Evolutionary conservation across 148 eudicot genomes (phyloP).

Genomic region (Salicornia ramosissima): DNA sequence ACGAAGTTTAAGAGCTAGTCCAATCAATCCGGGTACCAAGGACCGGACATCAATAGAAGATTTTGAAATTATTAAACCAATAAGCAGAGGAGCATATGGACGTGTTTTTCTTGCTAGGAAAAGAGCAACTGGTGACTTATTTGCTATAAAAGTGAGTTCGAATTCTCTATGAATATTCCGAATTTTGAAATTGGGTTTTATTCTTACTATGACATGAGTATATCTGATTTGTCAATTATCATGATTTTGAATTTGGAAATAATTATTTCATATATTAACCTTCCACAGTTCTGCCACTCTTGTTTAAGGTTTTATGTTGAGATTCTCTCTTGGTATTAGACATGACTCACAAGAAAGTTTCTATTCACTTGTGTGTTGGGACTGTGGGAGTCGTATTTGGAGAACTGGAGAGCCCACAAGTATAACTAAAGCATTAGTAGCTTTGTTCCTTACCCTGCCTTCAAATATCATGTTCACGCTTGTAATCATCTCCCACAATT

Average conservation of each 20-base stretch:
- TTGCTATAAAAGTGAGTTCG: slow-evolving; percentile 84
- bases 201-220: slow-evolving; percentile 1
- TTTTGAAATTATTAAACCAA: slow-evolving; percentile 97
- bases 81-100: slow-evolving; percentile 99
- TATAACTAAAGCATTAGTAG: too few relatives aligned
- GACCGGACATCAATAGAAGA: slow-evolving; percentile 94
- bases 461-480: too few relatives aligned
- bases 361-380: too few relatives aligned
- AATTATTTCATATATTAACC: not conserved
- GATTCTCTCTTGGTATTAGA: too few relatives aligned
- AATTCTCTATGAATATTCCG: not conserved
- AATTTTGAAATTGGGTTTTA: slow-evolving; percentile 3
- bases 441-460: too few relatives aligned
- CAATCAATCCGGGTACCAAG: slow-evolving; percentile 63
- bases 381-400: too few relatives aligned
- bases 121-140: slow-evolving; percentile 92
- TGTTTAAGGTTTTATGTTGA: too few relatives aligned
- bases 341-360: too few relatives aligned
- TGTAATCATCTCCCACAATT: too few relatives aligned
- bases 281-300: too few relatives aligned
- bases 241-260: not conserved
- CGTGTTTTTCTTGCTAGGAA: slow-evolving; percentile 94
- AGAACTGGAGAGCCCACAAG: too few relatives aligned
- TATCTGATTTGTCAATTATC: not conserved
- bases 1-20: slow-evolving; percentile 92